Conservation (phyloP, 306 rosid species). For the Cucurbita moschata region DNA sequence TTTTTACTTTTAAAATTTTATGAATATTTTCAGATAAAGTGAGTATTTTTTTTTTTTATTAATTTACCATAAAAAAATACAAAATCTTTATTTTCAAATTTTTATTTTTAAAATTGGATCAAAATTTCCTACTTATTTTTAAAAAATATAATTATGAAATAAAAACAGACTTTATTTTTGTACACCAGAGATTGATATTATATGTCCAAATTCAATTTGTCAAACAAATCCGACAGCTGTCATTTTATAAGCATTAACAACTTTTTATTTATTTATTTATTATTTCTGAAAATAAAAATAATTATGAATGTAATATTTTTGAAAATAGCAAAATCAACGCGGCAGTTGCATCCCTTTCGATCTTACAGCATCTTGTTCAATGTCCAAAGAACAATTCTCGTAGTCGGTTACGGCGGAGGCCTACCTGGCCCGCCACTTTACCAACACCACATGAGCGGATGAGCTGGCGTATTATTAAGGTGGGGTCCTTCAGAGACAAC, state of each 20-base stretch:
- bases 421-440: not conserved
- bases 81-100: not conserved
- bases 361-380: not conserved
- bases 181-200: too few relatives aligned
- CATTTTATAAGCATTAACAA: not conserved
- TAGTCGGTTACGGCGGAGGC: not conserved
- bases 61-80: too few relatives aligned
- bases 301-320: not conserved
- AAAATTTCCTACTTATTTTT: not conserved
- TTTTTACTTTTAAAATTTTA: too few relatives aligned
- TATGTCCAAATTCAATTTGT: too few relatives aligned
- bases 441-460: slow-evolving; percentile 3
- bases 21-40: too few relatives aligned
- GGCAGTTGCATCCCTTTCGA: not conserved
- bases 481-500: not conserved
- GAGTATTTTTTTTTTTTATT: too few relatives aligned
- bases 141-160: too few relatives aligned
- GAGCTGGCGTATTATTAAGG: not conserved
- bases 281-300: not conserved
- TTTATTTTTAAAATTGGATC: not conserved
- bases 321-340: not conserved
- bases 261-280: not conserved
- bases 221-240: not conserved
- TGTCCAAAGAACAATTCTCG: not conserved
- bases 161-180: too few relatives aligned